phyloP scores from a whole-genome alignment of 768 basidiomycete genomes.

The Pilatotrama ljubarskyi region DNA sequence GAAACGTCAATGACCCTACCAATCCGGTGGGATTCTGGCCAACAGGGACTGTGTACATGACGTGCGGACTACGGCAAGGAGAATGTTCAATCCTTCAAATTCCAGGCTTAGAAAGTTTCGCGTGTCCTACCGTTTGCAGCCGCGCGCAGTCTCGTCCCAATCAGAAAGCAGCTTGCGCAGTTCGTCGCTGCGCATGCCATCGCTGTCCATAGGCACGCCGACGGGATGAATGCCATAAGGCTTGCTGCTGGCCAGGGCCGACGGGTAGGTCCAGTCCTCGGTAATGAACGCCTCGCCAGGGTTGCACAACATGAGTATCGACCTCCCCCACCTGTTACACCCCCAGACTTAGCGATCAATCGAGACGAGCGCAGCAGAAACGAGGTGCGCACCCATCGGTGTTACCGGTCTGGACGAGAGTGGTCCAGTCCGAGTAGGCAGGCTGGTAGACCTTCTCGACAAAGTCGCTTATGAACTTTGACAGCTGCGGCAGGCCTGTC shows the following conservation, averaged over 20 bases:
- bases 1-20: conserved; percentile 38
- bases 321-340: conserved; percentile 51
- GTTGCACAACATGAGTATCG: conserved; percentile 61
- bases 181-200: conserved; percentile 65
- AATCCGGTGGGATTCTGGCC: conserved; percentile 84
- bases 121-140: conserved; percentile 51
- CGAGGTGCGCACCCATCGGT: conserved; percentile 53
- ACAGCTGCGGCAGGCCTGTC: conserved; percentile 57
- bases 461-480: conserved; percentile 58
- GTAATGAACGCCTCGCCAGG: conserved; percentile 59
- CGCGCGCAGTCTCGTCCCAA: conserved; percentile 64
- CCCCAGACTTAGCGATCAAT: background rate
- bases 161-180: conserved; percentile 58
- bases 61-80: conserved; percentile 52
- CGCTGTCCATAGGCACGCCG: conserved; percentile 65
- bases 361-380: background rate
- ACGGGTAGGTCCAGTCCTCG: conserved; percentile 79
- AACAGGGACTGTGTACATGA: conserved; percentile 76
- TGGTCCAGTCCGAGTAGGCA: conserved; percentile 59
- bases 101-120: background rate
- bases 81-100: background rate
- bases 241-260: conserved; percentile 40
- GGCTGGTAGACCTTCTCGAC: conserved; percentile 54
- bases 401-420: conserved; percentile 63
- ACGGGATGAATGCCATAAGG: conserved; percentile 47